Evolutionary conservation across 139 green algal species (phyloP).

Genomic region (Micromonas pusilla): DNA sequence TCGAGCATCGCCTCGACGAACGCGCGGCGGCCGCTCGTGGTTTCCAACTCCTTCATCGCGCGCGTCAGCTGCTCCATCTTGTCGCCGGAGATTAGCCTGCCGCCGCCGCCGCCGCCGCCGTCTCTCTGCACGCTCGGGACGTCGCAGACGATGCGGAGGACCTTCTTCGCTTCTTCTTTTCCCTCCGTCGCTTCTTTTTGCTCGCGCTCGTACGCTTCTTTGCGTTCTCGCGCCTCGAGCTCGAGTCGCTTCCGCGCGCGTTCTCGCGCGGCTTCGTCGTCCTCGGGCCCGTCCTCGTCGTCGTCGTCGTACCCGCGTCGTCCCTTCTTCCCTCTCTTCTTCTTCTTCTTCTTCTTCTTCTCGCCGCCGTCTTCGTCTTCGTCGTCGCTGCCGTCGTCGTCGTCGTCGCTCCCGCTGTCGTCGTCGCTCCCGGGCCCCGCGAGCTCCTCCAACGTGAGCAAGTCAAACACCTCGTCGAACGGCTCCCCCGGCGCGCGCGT

Average conservation of each 20-base stretch:
- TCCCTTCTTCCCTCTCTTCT: neutral
- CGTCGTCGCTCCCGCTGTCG: neutral
- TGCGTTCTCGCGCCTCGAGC: neutral
- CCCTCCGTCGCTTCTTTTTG: neutral
- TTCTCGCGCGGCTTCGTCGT: neutral
- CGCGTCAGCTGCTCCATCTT: neutral
- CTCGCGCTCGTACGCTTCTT: neutral
- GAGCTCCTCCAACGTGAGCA: neutral
- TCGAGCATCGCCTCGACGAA: neutral
- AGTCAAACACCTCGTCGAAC: constrained; percentile 14
- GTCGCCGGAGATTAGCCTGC: neutral
- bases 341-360: neutral
- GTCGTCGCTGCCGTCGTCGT: constrained; percentile 3
- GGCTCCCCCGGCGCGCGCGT: neutral
- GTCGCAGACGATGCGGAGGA: neutral
- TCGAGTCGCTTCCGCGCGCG: neutral
- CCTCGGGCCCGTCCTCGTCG: neutral
- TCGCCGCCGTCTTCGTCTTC: neutral
- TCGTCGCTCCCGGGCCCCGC: neutral
- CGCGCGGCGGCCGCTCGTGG: neutral
- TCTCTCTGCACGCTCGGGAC: too few relatives aligned
- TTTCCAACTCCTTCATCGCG: neutral
- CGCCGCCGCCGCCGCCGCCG: too few relatives aligned
- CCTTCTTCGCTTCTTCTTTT: constrained; percentile 3
- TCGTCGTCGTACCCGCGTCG: neutral